Evolutionary conservation across 306 rosid species (phyloP).

Genomic region (Pyrus bretschneideri): DNA sequence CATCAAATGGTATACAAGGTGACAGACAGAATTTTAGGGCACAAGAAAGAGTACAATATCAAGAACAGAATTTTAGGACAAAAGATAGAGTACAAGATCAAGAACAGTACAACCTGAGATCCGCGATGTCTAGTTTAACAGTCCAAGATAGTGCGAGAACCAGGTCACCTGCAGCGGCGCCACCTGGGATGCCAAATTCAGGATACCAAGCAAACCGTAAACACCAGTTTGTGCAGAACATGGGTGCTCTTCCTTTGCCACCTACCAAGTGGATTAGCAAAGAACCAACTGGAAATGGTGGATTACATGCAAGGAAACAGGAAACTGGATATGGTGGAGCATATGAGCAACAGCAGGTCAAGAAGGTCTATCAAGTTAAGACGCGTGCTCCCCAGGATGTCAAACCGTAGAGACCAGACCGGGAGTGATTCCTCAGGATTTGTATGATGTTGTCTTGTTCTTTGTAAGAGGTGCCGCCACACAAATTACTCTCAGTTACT

Average conservation of each 20-base stretch:
- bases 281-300: constrained; percentile 38
- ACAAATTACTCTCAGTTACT: background rate
- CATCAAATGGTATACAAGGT: constrained; percentile 50
- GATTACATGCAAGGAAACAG: constrained; percentile 42
- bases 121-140: constrained; percentile 40
- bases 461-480: constrained; percentile 11
- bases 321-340: constrained; percentile 41
- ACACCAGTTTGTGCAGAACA: constrained; percentile 34
- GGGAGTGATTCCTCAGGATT: constrained; percentile 22
- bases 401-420: constrained; percentile 33
- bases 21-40: constrained; percentile 43
- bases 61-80: constrained; percentile 36
- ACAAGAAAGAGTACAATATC: constrained; percentile 22
- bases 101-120: constrained; percentile 45
- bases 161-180: constrained; percentile 28
- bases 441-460: constrained; percentile 13
- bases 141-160: constrained; percentile 41
- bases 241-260: constrained; percentile 61
- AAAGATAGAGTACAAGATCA: constrained; percentile 45
- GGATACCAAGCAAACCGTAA: constrained; percentile 32
- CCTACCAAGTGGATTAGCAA: constrained; percentile 81
- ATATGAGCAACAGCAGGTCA: constrained; percentile 54
- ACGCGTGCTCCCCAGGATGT: constrained; percentile 39
- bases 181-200: constrained; percentile 33
- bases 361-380: constrained; percentile 63